Conservation (phyloP, 2,329 filamentous ascomycete species). For the Nigrospora sphaerica region DNA sequence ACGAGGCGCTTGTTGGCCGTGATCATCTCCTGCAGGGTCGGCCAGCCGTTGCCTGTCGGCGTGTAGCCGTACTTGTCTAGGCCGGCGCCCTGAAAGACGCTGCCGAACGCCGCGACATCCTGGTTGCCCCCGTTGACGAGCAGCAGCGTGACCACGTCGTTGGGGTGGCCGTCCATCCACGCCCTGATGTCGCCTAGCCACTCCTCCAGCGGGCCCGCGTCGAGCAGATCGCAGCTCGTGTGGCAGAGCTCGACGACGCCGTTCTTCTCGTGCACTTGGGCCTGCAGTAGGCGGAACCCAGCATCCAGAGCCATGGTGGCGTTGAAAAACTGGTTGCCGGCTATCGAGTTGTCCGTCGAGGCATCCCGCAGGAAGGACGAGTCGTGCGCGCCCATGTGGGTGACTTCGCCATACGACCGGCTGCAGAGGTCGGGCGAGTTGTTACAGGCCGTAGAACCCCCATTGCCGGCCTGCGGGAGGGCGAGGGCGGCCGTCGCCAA, state of each 20-base stretch:
- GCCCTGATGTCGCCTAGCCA: constrained; percentile 59
- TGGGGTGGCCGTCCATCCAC: constrained; percentile 64
- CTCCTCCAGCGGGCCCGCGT: constrained; percentile 56
- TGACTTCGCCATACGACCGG: constrained; percentile 67
- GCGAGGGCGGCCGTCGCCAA: constrained; percentile 13
- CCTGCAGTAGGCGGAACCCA: constrained; percentile 64
- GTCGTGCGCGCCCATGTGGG: constrained; percentile 72
- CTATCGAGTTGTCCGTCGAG: constrained; percentile 52
- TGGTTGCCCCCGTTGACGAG: constrained; percentile 64
- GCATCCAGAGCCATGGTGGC: constrained; percentile 63
- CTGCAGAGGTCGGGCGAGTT: constrained; percentile 70
- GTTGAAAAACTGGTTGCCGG: constrained; percentile 70
- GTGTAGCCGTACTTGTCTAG: constrained; percentile 56
- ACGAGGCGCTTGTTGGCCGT: constrained; percentile 56
- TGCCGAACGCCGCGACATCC: constrained; percentile 44
- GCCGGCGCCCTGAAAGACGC: constrained; percentile 48
- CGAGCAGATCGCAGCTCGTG: constrained; percentile 57
- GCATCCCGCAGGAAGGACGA: constrained; percentile 63
- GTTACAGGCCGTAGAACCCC: constrained; percentile 55
- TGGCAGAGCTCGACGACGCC: constrained; percentile 63
- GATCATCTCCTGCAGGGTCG: constrained; percentile 66
- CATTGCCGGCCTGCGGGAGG: constrained; percentile 7
- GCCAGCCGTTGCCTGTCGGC: constrained; percentile 53
- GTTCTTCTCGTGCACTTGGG: constrained; percentile 60
- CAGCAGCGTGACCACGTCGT: constrained; percentile 70